These are phyloP conservation scores for Penicillium taxi DNA, from an alignment of 495 filamentous ascomycete genomes.

Conservation along the genomic window DNA sequence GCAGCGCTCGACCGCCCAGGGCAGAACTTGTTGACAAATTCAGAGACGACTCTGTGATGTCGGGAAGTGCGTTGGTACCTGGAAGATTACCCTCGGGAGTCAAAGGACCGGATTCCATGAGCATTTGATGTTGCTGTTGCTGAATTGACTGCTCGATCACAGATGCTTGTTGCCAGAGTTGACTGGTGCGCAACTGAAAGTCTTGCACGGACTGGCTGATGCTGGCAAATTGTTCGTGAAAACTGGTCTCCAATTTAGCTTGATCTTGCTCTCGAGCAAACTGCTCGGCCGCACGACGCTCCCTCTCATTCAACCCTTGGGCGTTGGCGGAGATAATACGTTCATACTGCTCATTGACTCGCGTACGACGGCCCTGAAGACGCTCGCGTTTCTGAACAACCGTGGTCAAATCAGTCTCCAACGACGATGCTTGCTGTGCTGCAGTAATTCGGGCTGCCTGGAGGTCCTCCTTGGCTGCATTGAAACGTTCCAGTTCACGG, in stretches of 20 bases:
- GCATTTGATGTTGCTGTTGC: constrained; percentile 37
- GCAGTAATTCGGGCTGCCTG: constrained; percentile 53
- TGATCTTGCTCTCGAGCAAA: constrained; percentile 58
- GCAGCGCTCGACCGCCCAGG: constrained; percentile 27
- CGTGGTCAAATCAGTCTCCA: constrained; percentile 59
- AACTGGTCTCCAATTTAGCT: constrained; percentile 44
- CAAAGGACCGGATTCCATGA: constrained; percentile 37
- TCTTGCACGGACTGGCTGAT: constrained; percentile 41
- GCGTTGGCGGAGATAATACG: constrained; percentile 69
- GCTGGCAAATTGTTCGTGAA: constrained; percentile 39
- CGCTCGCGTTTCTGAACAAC: constrained; percentile 71
- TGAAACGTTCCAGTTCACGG: constrained; percentile 54
- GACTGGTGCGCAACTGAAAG: constrained; percentile 38
- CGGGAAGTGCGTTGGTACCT: constrained; percentile 36
- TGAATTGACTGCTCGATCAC: constrained; percentile 41
- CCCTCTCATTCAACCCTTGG: constrained; percentile 64
- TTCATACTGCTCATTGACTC: constrained; percentile 71
- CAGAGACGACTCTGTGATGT: constrained; percentile 20
- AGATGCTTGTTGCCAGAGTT: constrained; percentile 42
- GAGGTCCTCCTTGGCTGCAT: constrained; percentile 50
- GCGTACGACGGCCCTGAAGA: constrained; percentile 63
- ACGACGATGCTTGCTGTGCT: constrained; percentile 53
- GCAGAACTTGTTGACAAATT: constrained; percentile 23
- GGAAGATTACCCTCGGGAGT: constrained; percentile 45
- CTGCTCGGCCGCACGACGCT: constrained; percentile 62